Evolutionary conservation across 352 stramenopile genomes (phyloP), one percentile per base, ranked within the genome.

Genomic region (Phytophthora cactorum): DNA sequence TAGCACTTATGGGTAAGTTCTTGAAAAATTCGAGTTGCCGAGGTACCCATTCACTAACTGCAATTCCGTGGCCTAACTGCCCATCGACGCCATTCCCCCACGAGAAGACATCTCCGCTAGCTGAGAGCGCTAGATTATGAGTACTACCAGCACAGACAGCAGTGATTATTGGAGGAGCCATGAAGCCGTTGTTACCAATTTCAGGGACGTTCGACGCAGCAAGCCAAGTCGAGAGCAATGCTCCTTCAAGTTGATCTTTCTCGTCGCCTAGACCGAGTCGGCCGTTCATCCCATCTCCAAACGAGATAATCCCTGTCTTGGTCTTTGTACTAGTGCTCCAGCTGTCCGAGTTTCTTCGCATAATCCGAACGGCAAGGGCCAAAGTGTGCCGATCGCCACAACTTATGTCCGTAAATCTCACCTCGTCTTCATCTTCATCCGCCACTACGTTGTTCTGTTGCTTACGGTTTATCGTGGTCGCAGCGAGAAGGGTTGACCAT

Each of bases 341-440:
- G 15, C 43, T 68, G 10, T 59, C 47, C 0, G 46, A 31, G 10
- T 38, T 53, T 32, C 34, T 51, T 64, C 27, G 32, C 46, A 38
- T 39, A 39, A 43, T 43, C 7, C 36, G 51, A n/a, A 50, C 14
- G 0, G 43, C 38, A 0, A 92, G 63, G 2, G 75, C 54, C 1
- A 93, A 71, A 12, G 84, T 93, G 58, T 93, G 84, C 2, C 84
- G 79, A 36, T 91, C 84, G 11, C 81, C 84, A 28, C 84, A 93
- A 56, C 81, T 91, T 14, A 93, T 28, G 36, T 43, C 36, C 11
- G 2, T 43, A 11, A 43, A 43, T 43, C 36, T 15, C 36, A n/a
- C 36, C 12, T 43, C 12, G 36, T 43, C 36, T n/a, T 39, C 34
- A 12, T 43, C 36, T 3, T n/a, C 36, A 43, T 43, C 36, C 11